Evolutionary conservation across 768 basidiomycete genomes (phyloP).

Genomic region (Calocybe cyanea): DNA sequence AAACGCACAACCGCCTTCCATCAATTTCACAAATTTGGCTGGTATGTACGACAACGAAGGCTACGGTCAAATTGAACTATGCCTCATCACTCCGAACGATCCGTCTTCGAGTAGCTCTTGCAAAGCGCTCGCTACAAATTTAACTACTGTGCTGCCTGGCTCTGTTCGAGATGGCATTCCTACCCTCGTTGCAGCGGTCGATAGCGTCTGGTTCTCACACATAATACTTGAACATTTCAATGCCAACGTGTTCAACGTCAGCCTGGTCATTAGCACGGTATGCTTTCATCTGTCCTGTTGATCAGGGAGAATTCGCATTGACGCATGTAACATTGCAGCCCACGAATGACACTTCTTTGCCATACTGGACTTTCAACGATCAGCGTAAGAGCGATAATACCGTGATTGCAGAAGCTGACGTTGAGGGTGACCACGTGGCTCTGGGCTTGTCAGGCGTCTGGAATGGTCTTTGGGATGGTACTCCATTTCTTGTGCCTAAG

Average conservation of each 20-base stretch:
- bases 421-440: slow-evolving; percentile 11
- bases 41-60: slow-evolving; percentile 21
- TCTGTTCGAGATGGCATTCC: slow-evolving; percentile 15
- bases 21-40: slow-evolving; percentile 16
- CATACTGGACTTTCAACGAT: slow-evolving; percentile 19
- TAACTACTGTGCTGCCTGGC: slow-evolving; percentile 18
- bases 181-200: slow-evolving; percentile 15
- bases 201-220: slow-evolving; percentile 17
- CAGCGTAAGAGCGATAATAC: slow-evolving; percentile 8
- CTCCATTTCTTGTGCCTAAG: slow-evolving; percentile 12
- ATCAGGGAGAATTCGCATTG: neutral
- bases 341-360: slow-evolving; percentile 9
- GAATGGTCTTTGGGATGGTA: slow-evolving; percentile 17
- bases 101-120: slow-evolving; percentile 5
- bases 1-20: slow-evolving; percentile 14
- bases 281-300: neutral
- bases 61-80: slow-evolving; percentile 22
- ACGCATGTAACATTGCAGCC: neutral
- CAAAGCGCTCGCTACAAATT: slow-evolving; percentile 2
- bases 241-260: slow-evolving; percentile 18
- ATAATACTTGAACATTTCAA: slow-evolving; percentile 18
- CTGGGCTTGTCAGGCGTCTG: slow-evolving; percentile 19
- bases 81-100: slow-evolving; percentile 10
- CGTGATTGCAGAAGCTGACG: slow-evolving; percentile 16
- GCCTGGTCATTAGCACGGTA: slow-evolving; percentile 15